Base-by-base conservation (phyloP, 2,329 filamentous ascomycete genomes). In the Boeremia lycopersici region DNA sequence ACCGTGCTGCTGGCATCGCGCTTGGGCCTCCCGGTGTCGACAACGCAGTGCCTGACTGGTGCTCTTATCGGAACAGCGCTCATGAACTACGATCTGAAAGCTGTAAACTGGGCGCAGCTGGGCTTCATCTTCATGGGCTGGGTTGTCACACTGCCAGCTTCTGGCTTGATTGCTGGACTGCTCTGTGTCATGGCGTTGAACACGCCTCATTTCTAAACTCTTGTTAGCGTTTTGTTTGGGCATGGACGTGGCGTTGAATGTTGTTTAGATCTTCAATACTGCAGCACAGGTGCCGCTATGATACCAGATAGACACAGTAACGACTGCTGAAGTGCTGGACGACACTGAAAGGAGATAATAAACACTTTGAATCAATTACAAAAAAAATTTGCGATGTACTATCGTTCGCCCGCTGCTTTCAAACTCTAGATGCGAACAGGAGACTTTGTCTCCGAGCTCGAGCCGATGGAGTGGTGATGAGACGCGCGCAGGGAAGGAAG, bases 1-100 rank as follows among this genome's bases (percentile, higher is more conserved):
- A 87, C 86, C n/a, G 81, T 89, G 53, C 79, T 89, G 50, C 69
- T 88, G 54, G 85, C 85, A 45, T 86, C 85, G 2, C 82, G 84
- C 49, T 79, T 87, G 28, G 78, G 81, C 48, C 81, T 88, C 2
- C 86, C 86, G 2, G 80, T 88, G 29, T 87, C 84, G 2, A 88
- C 86, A 1, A 86, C 85, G 0, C 85, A 87, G 75, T 88, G 85
- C 38, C 47, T 71, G 53, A 65, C 63, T 7, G 68, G 68, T 12
- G 57, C 67, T 12, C 48, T 62, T 2, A 57, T 68, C 17, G 68
- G 64, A 12, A 62, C 64, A 10, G 67, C 67, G 6, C 40, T 71
- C 57, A 69, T 71, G 68, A 70, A 70, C 34, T 68, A 67, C 36
- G 68, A 67, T 39, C 34, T 70, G 30, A 69, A 72, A 7, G 76